These are phyloP conservation scores for Alternaria arbusti DNA, from an alignment of 2,329 filamentous ascomycete species.

Conservation along the genomic window DNA sequence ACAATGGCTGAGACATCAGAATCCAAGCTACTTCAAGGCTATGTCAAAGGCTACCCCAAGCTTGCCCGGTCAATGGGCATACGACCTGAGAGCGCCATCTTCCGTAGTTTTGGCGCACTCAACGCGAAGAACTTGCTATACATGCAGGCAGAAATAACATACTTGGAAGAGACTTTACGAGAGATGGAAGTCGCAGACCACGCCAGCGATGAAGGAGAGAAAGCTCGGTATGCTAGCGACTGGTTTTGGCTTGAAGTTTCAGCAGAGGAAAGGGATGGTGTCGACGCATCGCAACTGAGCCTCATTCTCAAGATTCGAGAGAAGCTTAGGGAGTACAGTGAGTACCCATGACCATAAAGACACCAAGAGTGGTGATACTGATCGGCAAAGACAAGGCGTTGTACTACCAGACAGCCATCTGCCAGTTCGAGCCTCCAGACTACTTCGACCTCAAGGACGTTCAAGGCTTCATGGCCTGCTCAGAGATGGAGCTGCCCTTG, in stretches of 20 bases:
- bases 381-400: neutral
- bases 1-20: conserved; percentile 20
- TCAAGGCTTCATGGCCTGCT: neutral
- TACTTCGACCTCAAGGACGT: neutral
- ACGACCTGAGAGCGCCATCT: neutral
- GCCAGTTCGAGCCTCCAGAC: neutral
- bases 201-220: neutral
- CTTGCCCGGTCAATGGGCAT: neutral
- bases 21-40: conserved; percentile 32
- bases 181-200: neutral
- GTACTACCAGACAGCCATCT: neutral
- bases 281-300: neutral
- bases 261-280: neutral
- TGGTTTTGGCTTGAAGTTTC: neutral
- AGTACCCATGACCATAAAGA: neutral
- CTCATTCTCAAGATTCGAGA: neutral
- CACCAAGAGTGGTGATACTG: neutral
- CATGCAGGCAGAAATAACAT: neutral
- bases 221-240: neutral
- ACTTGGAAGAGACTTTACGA: neutral
- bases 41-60: neutral
- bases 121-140: neutral
- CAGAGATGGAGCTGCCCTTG: neutral
- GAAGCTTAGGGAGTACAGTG: neutral
- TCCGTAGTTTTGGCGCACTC: neutral